A percentile compares a stretch with the other conserved stretches of the same genome.
phyloP scores from a whole-genome alignment of 306 rosid genomes.

The Ceratonia siliqua region DNA sequence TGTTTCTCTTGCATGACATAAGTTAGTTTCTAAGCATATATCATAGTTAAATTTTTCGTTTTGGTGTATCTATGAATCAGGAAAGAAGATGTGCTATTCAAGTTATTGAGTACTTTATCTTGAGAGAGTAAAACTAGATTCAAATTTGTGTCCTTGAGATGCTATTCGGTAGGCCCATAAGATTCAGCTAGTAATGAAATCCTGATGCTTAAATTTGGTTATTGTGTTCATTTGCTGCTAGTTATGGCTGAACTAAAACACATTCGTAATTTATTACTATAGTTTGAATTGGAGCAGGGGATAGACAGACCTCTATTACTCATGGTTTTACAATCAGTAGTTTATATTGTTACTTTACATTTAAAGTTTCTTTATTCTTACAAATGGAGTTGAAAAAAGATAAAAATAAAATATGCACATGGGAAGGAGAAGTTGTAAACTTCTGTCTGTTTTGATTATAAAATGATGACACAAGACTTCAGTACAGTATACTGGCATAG shows the following conservation, averaged over 20 bases:
- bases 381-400: not conserved
- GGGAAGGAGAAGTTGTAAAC: not conserved
- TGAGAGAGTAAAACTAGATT: not conserved
- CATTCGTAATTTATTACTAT: not conserved
- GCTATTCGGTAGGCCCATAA: not conserved
- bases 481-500: not conserved
- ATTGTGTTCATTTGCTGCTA: not conserved
- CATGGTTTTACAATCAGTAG: not conserved
- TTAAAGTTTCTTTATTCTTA: not conserved
- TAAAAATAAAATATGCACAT: not conserved
- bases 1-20: not conserved
- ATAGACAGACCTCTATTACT: not conserved
- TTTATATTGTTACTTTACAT: not conserved
- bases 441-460: not conserved
- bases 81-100: not conserved
- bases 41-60: not conserved
- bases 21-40: not conserved
- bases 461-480: not conserved
- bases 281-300: not conserved
- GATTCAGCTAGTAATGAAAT: not conserved
- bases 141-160: not conserved
- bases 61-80: not conserved
- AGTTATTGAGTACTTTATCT: slow-evolving; percentile 3
- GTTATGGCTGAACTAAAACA: not conserved
- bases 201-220: not conserved